Conservation (phyloP, 352 stramenopile genomes). For the Pythium phragmitis region DNA sequence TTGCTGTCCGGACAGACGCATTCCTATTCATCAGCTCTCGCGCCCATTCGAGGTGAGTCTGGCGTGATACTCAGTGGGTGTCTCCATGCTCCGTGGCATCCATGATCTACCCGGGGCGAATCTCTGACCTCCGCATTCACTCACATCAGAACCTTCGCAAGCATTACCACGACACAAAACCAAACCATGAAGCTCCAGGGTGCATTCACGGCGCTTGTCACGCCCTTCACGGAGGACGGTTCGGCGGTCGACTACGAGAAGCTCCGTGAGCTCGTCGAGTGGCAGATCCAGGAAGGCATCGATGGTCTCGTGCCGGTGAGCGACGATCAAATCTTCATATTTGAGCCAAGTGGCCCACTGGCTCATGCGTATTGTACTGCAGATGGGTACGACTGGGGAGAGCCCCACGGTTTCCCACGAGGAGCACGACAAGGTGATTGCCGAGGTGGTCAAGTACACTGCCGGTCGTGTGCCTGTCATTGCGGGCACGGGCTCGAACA, state of each 20-base stretch:
- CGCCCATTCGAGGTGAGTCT: not conserved
- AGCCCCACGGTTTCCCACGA: conserved; percentile 93
- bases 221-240: conserved; percentile 93
- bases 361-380: conserved; percentile 3
- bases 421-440: conserved; percentile 95
- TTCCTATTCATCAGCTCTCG: not conserved
- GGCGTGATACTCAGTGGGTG: not conserved
- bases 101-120: not conserved
- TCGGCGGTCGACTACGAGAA: conserved; percentile 92
- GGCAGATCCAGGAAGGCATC: conserved; percentile 93
- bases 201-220: conserved; percentile 94
- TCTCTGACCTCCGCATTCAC: not conserved
- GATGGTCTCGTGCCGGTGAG: conserved; percentile 94
- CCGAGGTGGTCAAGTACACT: conserved; percentile 82
- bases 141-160: not conserved
- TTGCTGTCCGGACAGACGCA: not conserved
- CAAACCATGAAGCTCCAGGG: conserved; percentile 71
- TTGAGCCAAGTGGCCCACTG: not conserved
- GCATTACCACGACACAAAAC: conserved; percentile 13
- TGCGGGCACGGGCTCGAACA: conserved; percentile 95
- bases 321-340: not conserved
- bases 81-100: not conserved
- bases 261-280: conserved; percentile 90
- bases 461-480: conserved; percentile 92
- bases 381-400: conserved; percentile 97